phyloP scores from a whole-genome alignment of 805 yeast species.

The Candida insectorum region DNA sequence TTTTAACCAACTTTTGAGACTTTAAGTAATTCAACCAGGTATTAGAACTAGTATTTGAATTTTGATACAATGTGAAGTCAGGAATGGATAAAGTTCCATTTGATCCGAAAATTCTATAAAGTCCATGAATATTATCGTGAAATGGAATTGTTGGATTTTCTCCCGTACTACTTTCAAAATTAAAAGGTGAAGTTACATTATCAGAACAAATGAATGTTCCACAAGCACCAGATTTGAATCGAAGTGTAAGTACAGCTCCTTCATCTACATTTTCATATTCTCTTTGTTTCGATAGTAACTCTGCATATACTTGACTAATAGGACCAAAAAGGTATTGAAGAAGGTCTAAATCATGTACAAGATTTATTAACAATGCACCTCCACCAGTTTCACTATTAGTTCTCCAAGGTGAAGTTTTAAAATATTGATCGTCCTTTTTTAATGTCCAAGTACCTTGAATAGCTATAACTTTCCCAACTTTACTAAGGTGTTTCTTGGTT shows the following conservation, averaged over 20 bases:
- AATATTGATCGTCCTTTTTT: conserved; percentile 32
- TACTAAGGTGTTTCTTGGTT: conserved; percentile 29
- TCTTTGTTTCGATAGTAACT: conserved; percentile 31
- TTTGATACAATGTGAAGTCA: conserved; percentile 30
- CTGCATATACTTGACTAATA: conserved; percentile 36
- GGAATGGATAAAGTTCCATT: conserved; percentile 39
- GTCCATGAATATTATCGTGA: conserved; percentile 26
- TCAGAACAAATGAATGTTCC: conserved; percentile 43
- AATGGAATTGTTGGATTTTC: conserved; percentile 41
- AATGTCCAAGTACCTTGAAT: conserved; percentile 42
- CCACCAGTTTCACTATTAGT: conserved; percentile 33
- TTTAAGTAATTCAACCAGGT: conserved; percentile 17
- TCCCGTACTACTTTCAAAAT: conserved; percentile 41
- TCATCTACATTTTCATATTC: conserved; percentile 30
- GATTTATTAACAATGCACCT: conserved; percentile 37
- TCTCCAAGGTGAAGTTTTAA: conserved; percentile 37
- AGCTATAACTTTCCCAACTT: conserved; percentile 32
- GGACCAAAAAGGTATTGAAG: conserved; percentile 40
- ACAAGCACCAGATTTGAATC: conserved; percentile 34
- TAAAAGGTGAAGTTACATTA: conserved; percentile 38
- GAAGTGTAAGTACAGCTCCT: conserved; percentile 38
- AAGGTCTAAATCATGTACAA: conserved; percentile 41
- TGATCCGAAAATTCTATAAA: conserved; percentile 37
- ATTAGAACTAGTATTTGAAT: conserved; percentile 9
- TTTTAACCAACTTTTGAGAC: conserved; percentile 9